A percentile compares a stretch with the other conserved stretches of the same genome.
phyloP scores from a whole-genome alignment of 1,139 yeast species.

The Kodamaea suecica region DNA sequence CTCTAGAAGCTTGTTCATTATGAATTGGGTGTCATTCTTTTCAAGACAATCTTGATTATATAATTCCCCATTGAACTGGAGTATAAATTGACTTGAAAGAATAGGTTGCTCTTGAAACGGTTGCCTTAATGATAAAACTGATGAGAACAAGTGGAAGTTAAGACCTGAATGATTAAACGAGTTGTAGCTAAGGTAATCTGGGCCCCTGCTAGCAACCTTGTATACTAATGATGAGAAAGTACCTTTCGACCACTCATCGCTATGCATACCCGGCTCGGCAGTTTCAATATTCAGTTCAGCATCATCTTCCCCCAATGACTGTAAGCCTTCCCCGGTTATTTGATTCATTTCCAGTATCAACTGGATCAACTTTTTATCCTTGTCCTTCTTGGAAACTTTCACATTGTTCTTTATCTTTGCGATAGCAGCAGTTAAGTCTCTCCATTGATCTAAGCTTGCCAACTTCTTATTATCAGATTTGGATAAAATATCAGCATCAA shows the following conservation, averaged over 20 bases:
- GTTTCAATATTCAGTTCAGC: too few species aligned
- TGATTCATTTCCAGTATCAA: slow-evolving; percentile 7
- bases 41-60: slow-evolving; percentile 55
- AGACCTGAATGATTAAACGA: slow-evolving; percentile 11
- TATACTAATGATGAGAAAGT: slow-evolving; percentile 5
- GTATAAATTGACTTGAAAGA: slow-evolving; percentile 21
- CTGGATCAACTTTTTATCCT: slow-evolving; percentile 6
- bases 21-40: slow-evolving; percentile 35
- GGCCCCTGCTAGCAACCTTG: slow-evolving; percentile 21
- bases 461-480: slow-evolving; percentile 25
- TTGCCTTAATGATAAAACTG: slow-evolving; percentile 73
- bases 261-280: too few species aligned
- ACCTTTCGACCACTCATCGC: too few species aligned
- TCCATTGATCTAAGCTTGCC: slow-evolving; percentile 22
- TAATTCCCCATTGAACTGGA: slow-evolving; percentile 88
- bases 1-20: slow-evolving; percentile 19
- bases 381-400: slow-evolving; percentile 21
- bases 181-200: slow-evolving; percentile 16
- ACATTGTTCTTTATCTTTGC: slow-evolving; percentile 29
- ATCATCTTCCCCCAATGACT: too few species aligned
- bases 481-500: slow-evolving; percentile 12
- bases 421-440: slow-evolving; percentile 22
- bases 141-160: slow-evolving; percentile 47
- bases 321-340: background rate
- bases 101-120: slow-evolving; percentile 78